Conservation (phyloP, 805 yeast species). For the Nakazawaea peltata region DNA sequence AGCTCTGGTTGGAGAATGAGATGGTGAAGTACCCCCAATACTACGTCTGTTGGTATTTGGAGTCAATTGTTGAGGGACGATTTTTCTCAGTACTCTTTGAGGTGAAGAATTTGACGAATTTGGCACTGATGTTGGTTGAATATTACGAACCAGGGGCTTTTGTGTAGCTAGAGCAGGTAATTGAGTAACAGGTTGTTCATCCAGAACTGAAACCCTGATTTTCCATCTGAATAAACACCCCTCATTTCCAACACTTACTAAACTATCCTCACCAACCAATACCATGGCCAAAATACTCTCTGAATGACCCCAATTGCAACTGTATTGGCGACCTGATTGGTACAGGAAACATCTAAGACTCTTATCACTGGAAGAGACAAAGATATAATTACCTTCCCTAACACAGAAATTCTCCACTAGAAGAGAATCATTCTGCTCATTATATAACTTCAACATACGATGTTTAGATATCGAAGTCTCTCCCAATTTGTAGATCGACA, state of each 20-base stretch:
- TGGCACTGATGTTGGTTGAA: too few relatives aligned
- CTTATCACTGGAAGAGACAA: slow-evolving; percentile 47
- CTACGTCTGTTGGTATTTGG: slow-evolving; percentile 11
- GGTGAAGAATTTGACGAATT: too few relatives aligned
- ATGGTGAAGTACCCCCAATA: not conserved
- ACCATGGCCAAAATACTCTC: slow-evolving; percentile 39
- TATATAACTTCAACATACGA: slow-evolving; percentile 32
- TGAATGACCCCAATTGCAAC: slow-evolving; percentile 54
- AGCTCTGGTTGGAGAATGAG: too few relatives aligned
- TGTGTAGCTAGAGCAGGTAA: too few relatives aligned
- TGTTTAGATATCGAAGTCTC: slow-evolving; percentile 22
- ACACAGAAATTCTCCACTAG: slow-evolving; percentile 36
- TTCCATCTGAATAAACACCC: slow-evolving; percentile 51
- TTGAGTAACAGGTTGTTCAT: too few relatives aligned
- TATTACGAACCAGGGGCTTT: too few relatives aligned
- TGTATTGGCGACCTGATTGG: slow-evolving; percentile 34
- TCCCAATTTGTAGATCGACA: slow-evolving; percentile 30
- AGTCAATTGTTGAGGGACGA: slow-evolving; percentile 5
- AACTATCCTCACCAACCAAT: slow-evolving; percentile 14
- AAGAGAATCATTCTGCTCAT: slow-evolving; percentile 32
- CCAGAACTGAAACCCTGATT: too few relatives aligned
- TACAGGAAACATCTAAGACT: slow-evolving; percentile 44
- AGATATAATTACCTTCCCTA: slow-evolving; percentile 20
- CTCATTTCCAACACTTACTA: slow-evolving; percentile 39
- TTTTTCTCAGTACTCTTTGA: slow-evolving; percentile 20